Evolutionary conservation across 2,329 filamentous ascomycete species (phyloP).

Genomic region (Sclerotinia trifoliorum): DNA sequence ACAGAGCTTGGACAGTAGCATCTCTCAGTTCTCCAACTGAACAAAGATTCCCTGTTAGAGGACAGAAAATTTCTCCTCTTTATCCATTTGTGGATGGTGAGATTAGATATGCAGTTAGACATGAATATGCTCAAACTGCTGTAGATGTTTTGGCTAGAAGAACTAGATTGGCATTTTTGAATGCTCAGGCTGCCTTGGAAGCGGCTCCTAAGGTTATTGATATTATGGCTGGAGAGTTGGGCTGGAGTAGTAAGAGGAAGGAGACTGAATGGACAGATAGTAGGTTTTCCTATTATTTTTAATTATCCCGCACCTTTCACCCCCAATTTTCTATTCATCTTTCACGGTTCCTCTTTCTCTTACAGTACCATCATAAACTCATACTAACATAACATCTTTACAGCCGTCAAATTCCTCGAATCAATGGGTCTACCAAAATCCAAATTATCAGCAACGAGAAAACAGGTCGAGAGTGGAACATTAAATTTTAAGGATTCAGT

Average conservation of each 20-base stretch:
- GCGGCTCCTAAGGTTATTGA: constrained; percentile 83
- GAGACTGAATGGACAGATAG: constrained; percentile 78
- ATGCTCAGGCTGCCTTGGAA: constrained; percentile 86
- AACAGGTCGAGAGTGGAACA: constrained; percentile 60
- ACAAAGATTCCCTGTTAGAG: constrained; percentile 77
- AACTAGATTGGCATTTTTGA: constrained; percentile 84
- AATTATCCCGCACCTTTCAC: not conserved
- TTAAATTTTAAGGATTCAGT: constrained; percentile 56
- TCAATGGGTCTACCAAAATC: constrained; percentile 65
- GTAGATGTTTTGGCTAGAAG: constrained; percentile 84
- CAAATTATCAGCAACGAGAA: constrained; percentile 56
- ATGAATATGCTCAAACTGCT: constrained; percentile 90
- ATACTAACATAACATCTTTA: constrained; percentile 7
- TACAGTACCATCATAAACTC: not conserved
- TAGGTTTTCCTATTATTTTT: constrained; percentile 44
- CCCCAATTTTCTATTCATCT: not conserved
- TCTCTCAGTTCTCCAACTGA: constrained; percentile 75
- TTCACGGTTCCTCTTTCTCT: not conserved
- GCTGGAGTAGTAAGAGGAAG: constrained; percentile 72
- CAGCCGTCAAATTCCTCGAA: constrained; percentile 59
- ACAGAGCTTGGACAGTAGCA: constrained; percentile 88
- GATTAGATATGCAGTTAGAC: constrained; percentile 79
- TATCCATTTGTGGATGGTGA: constrained; percentile 94
- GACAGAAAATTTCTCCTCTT: constrained; percentile 72
- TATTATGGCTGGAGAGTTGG: constrained; percentile 80